Evolutionary conservation across 2,329 filamentous ascomycete genomes (phyloP).

Genomic region (Aureobasidium lini): DNA sequence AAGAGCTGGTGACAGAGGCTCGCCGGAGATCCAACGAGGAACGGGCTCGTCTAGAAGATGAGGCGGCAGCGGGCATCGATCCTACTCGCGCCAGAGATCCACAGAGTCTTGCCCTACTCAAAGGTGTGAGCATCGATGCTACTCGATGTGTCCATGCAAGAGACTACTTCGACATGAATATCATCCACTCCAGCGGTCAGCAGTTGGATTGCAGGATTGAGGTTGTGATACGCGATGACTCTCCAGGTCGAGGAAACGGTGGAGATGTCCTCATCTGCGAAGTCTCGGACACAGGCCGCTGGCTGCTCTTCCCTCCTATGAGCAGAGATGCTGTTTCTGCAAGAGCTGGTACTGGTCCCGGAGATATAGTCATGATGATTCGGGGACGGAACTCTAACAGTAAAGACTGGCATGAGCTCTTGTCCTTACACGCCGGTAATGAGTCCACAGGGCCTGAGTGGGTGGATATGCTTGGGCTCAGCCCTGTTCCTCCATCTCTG

Average conservation of each 20-base stretch:
- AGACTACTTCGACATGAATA: constrained; percentile 78
- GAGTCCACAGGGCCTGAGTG: constrained; percentile 76
- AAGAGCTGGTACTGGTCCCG: constrained; percentile 62
- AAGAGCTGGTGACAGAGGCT: constrained; percentile 67
- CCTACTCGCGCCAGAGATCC: constrained; percentile 72
- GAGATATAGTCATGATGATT: constrained; percentile 80
- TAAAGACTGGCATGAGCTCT: constrained; percentile 72
- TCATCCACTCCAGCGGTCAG: constrained; percentile 84
- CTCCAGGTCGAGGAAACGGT: constrained; percentile 54
- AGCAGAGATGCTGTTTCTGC: constrained; percentile 66
- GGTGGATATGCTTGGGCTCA: constrained; percentile 72
- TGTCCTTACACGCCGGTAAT: constrained; percentile 69
- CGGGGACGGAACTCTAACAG: constrained; percentile 57
- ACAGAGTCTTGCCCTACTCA: constrained; percentile 63
- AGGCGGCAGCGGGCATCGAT: constrained; percentile 79
- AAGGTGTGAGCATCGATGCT: constrained; percentile 65
- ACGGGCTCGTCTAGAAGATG: constrained; percentile 67
- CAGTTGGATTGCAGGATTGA: constrained; percentile 84
- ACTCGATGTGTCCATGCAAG: constrained; percentile 77
- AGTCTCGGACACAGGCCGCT: constrained; percentile 67
- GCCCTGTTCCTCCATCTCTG: constrained; percentile 54
- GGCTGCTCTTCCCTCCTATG: constrained; percentile 90
- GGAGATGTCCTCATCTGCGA: constrained; percentile 92
- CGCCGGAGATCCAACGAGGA: constrained; percentile 68
- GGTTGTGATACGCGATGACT: constrained; percentile 74